A percentile compares a stretch with the other conserved stretches of the same genome.
Evolutionary conservation across 257 asterid genomes (phyloP).

Genomic region (Jaltomata sinuosa): DNA sequence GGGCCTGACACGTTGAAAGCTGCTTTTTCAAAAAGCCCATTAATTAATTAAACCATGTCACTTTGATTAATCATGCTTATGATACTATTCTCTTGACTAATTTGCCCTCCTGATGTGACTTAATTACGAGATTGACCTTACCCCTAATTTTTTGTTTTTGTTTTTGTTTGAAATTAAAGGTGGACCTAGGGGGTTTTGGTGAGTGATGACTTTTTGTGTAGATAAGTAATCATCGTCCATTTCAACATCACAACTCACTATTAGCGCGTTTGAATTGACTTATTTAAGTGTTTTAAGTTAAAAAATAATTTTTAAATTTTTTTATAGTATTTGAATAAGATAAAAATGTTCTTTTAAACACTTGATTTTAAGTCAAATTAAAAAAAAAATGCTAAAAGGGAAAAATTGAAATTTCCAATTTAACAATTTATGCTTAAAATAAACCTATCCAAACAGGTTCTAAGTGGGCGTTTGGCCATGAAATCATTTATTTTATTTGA

Average conservation of each 20-base stretch:
- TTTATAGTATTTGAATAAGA: too few relatives aligned
- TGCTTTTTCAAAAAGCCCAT: neutral
- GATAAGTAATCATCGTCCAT: conserved; percentile 16
- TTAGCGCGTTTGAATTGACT: too few relatives aligned
- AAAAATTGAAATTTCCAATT: too few relatives aligned
- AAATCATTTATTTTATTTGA: too few relatives aligned
- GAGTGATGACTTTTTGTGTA: neutral
- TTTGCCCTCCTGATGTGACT: neutral
- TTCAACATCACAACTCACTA: conserved; percentile 3
- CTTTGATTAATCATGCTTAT: neutral
- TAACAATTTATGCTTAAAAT: too few relatives aligned
- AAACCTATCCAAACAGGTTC: too few relatives aligned
- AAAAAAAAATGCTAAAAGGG: too few relatives aligned
- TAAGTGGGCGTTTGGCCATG: too few relatives aligned
- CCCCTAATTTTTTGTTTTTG: neutral
- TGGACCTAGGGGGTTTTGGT: neutral
- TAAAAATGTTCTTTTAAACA: too few relatives aligned
- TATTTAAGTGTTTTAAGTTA: too few relatives aligned
- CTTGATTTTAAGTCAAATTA: too few relatives aligned
- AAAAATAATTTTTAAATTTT: too few relatives aligned
- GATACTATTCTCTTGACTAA: neutral
- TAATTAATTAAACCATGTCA: neutral
- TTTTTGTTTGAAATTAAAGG: neutral
- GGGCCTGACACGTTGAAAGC: conserved; percentile 21
- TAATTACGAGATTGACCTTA: neutral